A percentile compares a stretch with the other conserved stretches of the same genome.
phyloP scores from a whole-genome alignment of 2,329 filamentous ascomycete genomes.

The Macrophomina pseudophaseolina region DNA sequence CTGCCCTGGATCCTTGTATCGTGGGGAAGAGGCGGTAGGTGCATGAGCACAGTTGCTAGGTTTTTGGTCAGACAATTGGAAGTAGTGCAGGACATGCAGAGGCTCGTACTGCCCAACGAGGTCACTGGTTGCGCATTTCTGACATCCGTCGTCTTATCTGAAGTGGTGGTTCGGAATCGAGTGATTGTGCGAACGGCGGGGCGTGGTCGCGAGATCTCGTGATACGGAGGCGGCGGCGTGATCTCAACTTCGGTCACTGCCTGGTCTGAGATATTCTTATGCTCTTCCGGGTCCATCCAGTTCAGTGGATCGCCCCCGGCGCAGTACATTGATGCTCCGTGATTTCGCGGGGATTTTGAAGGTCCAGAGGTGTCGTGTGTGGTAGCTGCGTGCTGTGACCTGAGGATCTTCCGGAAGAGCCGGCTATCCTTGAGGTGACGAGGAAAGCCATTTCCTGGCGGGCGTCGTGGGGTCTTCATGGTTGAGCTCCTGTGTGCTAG shows the following conservation, averaged over 20 bases:
- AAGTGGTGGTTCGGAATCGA: neutral
- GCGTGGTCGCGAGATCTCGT: neutral
- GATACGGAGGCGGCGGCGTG: neutral
- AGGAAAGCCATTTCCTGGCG: neutral
- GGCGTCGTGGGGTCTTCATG: constrained; percentile 6
- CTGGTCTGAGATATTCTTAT: neutral
- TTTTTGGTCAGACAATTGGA: neutral
- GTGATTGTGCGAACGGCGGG: neutral
- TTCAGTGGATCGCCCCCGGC: neutral
- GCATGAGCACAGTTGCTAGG: neutral
- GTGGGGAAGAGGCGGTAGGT: neutral
- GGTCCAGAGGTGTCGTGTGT: neutral
- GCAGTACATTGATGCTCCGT: neutral
- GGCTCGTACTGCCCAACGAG: neutral
- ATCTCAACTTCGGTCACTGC: neutral
- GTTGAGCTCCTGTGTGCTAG: neutral
- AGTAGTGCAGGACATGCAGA: too few relatives aligned
- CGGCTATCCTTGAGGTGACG: neutral
- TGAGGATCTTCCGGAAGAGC: constrained; percentile 1
- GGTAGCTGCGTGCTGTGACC: neutral
- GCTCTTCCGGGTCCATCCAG: neutral
- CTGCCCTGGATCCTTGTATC: neutral
- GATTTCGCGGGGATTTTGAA: neutral
- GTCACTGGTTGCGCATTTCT: neutral
- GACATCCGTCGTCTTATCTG: neutral